Conservation (phyloP, 2,329 filamentous ascomycete genomes). For the Xylaria digitata region DNA sequence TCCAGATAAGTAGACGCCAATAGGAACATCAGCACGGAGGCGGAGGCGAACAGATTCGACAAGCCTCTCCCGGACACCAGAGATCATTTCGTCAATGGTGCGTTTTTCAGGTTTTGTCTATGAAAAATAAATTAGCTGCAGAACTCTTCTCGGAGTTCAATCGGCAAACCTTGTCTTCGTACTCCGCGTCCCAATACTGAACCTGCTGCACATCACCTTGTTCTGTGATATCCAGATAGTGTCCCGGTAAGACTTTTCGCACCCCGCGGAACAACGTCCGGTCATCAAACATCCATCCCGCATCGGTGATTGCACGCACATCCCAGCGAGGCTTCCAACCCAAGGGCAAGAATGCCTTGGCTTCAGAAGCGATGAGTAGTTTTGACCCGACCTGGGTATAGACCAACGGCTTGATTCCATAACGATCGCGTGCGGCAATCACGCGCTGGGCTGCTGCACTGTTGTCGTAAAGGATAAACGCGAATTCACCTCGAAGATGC, state of each 20-base stretch:
- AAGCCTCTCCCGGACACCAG: slow-evolving; percentile 60
- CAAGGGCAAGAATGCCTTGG: slow-evolving; percentile 63
- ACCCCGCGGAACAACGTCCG: slow-evolving; percentile 63
- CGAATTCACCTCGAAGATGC: slow-evolving; percentile 66
- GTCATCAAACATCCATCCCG: slow-evolving; percentile 49
- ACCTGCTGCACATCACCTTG: slow-evolving; percentile 19
- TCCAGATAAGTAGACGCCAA: slow-evolving; percentile 67
- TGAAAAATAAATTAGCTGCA: no score
- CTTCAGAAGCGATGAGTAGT: slow-evolving; percentile 63
- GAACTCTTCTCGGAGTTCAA: neutral
- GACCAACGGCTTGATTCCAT: slow-evolving; percentile 68
- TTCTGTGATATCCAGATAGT: slow-evolving; percentile 54
- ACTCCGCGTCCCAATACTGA: slow-evolving; percentile 17
- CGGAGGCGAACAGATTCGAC: slow-evolving; percentile 64
- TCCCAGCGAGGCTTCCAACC: slow-evolving; percentile 66
- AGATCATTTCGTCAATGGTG: slow-evolving; percentile 62
- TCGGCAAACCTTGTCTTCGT: slow-evolving; percentile 21
- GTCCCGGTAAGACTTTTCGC: slow-evolving; percentile 52
- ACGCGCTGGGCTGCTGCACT: slow-evolving; percentile 51
- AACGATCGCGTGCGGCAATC: slow-evolving; percentile 64
- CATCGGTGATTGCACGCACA: slow-evolving; percentile 58
- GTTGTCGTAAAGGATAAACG: slow-evolving; percentile 63
- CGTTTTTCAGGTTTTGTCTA: slow-evolving; percentile 39
- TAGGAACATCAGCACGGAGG: slow-evolving; percentile 66
- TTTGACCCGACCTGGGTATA: slow-evolving; percentile 57